Percentiles rank a stretch among this genome's conserved stretches.
These are phyloP conservation scores for Chloropicon primus DNA, from an alignment of 139 green algal species.

Conservation along the genomic window DNA sequence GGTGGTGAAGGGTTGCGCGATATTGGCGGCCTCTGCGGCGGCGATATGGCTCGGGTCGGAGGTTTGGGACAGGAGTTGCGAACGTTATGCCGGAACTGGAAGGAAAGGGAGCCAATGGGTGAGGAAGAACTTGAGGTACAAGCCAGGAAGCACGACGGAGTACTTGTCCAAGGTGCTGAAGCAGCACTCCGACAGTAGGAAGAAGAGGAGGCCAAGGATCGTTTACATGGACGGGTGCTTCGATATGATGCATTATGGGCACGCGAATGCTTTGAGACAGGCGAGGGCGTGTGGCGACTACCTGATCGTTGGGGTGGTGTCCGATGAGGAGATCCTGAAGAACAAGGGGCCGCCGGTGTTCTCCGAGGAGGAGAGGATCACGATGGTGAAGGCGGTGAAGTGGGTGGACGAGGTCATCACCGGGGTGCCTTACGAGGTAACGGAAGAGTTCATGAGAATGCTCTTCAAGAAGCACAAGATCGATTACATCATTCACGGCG, in stretches of 20 bases:
- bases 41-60: not conserved
- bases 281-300: slow-evolving; percentile 73
- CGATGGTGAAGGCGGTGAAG: slow-evolving; percentile 81
- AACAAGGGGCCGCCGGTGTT: slow-evolving; percentile 88
- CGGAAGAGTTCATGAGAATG: slow-evolving; percentile 80
- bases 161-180: slow-evolving; percentile 56
- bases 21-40: not conserved
- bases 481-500: slow-evolving; percentile 96
- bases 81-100: not conserved
- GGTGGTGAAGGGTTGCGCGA: not conserved
- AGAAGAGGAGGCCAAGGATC: slow-evolving; percentile 53
- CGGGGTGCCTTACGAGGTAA: slow-evolving; percentile 89
- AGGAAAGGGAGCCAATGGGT: not conserved
- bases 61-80: not conserved
- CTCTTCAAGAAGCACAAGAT: slow-evolving; percentile 79
- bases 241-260: slow-evolving; percentile 99
- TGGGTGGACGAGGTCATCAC: slow-evolving; percentile 97
- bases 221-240: slow-evolving; percentile 99
- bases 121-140: slow-evolving; percentile 31
- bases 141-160: slow-evolving; percentile 67
- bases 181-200: slow-evolving; percentile 55
- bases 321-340: slow-evolving; percentile 80
- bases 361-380: slow-evolving; percentile 69
- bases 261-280: slow-evolving; percentile 94
- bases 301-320: slow-evolving; percentile 89